A percentile compares a stretch with the other conserved stretches of the same genome.
phyloP scores from a whole-genome alignment of 805 yeast genomes.

The Ogataea ganodermae region DNA sequence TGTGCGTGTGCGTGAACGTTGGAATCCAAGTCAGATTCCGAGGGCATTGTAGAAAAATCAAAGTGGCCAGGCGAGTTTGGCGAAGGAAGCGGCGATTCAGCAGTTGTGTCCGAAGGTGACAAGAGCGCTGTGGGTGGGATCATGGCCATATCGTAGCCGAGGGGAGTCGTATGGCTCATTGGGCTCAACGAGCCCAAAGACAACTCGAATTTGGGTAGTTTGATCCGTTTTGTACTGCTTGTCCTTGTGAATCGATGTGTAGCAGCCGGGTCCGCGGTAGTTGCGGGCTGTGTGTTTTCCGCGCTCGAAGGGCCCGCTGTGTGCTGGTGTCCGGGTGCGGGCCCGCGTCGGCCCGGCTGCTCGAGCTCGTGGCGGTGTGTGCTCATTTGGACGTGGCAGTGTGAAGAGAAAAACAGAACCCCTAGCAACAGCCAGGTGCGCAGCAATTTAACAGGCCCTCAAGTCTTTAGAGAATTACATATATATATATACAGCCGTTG shows the following conservation, averaged over 20 bases:
- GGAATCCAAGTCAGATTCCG: not conserved
- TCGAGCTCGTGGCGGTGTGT: slow-evolving; percentile 5
- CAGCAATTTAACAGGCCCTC: not conserved
- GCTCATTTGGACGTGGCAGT: slow-evolving; percentile 1
- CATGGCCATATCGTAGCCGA: not conserved
- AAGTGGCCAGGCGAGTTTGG: slow-evolving; percentile 12
- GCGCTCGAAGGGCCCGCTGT: too few relatives aligned
- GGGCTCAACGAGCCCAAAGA: not conserved
- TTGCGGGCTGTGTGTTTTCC: not conserved
- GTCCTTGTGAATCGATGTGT: slow-evolving; percentile 9
- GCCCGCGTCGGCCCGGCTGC: not conserved
- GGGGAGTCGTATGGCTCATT: not conserved
- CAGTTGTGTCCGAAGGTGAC: slow-evolving; percentile 14
- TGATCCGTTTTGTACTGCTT: slow-evolving; percentile 12
- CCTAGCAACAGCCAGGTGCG: not conserved
- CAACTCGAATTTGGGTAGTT: slow-evolving; percentile 9
- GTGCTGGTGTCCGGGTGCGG: not conserved
- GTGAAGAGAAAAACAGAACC: not conserved
- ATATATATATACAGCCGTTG: slow-evolving; percentile 4
- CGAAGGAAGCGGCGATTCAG: slow-evolving; percentile 18
- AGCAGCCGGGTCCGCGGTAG: not conserved
- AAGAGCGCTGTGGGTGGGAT: slow-evolving; percentile 3
- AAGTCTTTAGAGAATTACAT: not conserved
- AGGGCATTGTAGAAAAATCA: slow-evolving; percentile 2
- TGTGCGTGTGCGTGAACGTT: not conserved